phyloP scores from a whole-genome alignment of 768 basidiomycete species.

The Boletellus sp. region DNA sequence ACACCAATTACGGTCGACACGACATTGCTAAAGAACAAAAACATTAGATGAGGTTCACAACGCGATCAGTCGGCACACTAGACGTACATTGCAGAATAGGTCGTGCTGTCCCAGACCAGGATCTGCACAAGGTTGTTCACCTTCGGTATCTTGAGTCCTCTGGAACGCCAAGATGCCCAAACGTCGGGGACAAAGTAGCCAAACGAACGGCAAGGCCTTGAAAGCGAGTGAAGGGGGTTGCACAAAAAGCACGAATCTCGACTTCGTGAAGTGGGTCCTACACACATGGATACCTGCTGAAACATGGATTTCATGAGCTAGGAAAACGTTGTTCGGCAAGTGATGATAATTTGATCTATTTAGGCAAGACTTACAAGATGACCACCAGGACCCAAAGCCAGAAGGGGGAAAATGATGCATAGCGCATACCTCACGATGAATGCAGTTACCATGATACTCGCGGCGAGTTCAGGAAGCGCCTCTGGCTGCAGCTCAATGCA shows the following conservation, averaged over 20 bases:
- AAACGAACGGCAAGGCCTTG: slow-evolving; percentile 12
- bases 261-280: neutral
- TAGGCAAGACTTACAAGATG: slow-evolving; percentile 2
- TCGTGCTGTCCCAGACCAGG: slow-evolving; percentile 14
- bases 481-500: slow-evolving; percentile 6
- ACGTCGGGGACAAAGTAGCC: slow-evolving; percentile 6
- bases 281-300: slow-evolving; percentile 5
- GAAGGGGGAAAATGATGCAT: slow-evolving; percentile 4
- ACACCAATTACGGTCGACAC: neutral
- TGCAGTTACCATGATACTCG: neutral
- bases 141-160: neutral
- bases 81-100: slow-evolving; percentile 17
- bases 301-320: no score
- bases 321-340: neutral
- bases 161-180: no score
- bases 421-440: slow-evolving; percentile 5
- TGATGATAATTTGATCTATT: neutral
- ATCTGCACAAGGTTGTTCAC: slow-evolving; percentile 8
- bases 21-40: neutral
- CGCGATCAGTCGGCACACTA: neutral
- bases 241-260: neutral
- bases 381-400: slow-evolving; percentile 10
- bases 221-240: slow-evolving; percentile 12
- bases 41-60: neutral
- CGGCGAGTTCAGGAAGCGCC: slow-evolving; percentile 3